Percentiles rank a stretch among this genome's conserved stretches.
Evolutionary conservation across 2,329 filamentous ascomycete genomes (phyloP).

Genomic region (Phoma herbarum): DNA sequence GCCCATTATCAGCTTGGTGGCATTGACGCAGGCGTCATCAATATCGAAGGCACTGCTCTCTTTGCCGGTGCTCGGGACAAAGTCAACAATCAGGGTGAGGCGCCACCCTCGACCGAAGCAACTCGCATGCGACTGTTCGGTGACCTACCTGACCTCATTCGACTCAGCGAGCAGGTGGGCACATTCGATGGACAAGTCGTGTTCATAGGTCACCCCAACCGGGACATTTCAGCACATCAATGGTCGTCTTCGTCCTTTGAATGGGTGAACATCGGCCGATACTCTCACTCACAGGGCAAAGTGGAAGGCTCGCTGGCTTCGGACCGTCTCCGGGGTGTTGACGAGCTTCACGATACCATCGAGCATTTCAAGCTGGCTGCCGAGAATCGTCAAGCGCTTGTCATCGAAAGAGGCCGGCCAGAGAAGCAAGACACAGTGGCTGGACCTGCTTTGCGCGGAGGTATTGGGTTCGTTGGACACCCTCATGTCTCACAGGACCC

Average conservation of each 20-base stretch:
- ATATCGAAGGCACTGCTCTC: neutral
- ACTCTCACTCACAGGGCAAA: constrained; percentile 52
- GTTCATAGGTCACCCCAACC: constrained; percentile 59
- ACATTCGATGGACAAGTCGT: constrained; percentile 54
- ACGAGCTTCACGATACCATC: constrained; percentile 49
- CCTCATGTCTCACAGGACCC: neutral
- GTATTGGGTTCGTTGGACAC: neutral
- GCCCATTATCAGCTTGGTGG: too few species aligned
- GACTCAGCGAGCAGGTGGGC: constrained; percentile 44
- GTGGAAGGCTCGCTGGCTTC: constrained; percentile 56
- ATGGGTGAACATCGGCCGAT: constrained; percentile 58
- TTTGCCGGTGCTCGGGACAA: neutral
- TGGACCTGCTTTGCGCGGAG: neutral
- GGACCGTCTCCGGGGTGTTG: constrained; percentile 51
- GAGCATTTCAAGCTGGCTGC: constrained; percentile 55
- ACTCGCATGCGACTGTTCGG: constrained; percentile 52
- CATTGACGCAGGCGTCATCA: constrained; percentile 1
- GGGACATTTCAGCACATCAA: constrained; percentile 58
- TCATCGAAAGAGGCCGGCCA: constrained; percentile 23
- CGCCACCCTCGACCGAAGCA: neutral
- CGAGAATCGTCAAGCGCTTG: constrained; percentile 46
- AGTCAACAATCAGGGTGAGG: neutral
- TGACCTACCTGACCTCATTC: constrained; percentile 54
- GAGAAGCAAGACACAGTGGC: constrained; percentile 1
- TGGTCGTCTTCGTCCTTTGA: constrained; percentile 53